A percentile compares a stretch with the other conserved stretches of the same genome.
Evolutionary conservation across 179 eudicot genomes (phyloP).

Genomic region (Vitellaria paradoxa): DNA sequence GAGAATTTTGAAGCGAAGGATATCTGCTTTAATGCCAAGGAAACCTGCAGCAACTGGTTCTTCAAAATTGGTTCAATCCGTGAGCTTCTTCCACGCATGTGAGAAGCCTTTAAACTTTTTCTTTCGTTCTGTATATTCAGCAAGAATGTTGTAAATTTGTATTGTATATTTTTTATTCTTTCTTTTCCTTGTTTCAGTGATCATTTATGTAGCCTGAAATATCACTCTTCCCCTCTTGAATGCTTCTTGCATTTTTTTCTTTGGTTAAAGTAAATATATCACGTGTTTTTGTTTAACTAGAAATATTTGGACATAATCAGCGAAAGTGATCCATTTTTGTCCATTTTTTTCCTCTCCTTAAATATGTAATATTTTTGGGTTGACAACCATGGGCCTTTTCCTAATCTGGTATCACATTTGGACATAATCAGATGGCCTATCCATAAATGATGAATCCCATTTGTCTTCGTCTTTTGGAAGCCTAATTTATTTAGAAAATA

Average conservation of each 20-base stretch:
- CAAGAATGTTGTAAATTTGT: neutral
- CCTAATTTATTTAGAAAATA: too few species aligned
- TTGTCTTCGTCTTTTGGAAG: too few species aligned
- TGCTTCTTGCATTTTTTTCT: neutral
- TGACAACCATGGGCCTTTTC: too few species aligned
- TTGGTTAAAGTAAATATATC: too few species aligned
- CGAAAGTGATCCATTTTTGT: too few species aligned
- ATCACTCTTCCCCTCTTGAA: neutral
- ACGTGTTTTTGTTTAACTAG: too few species aligned
- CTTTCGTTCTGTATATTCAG: neutral
- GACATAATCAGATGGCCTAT: too few species aligned
- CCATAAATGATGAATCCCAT: too few species aligned
- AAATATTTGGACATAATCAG: too few species aligned
- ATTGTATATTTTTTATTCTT: neutral
- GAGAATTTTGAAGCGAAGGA: slow-evolving; percentile 55
- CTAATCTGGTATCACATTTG: too few species aligned
- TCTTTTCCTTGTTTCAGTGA: neutral
- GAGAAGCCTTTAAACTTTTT: slow-evolving; percentile 22
- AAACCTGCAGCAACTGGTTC: slow-evolving; percentile 77
- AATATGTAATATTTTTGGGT: too few species aligned
- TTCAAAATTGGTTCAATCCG: slow-evolving; percentile 66
- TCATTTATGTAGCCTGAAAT: neutral
- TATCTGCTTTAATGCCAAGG: slow-evolving; percentile 62
- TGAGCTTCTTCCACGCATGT: slow-evolving; percentile 88
- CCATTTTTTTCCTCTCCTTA: too few species aligned